phyloP scores from a whole-genome alignment of 441 rosid genomes.

The Gossypium gossypioides region DNA sequence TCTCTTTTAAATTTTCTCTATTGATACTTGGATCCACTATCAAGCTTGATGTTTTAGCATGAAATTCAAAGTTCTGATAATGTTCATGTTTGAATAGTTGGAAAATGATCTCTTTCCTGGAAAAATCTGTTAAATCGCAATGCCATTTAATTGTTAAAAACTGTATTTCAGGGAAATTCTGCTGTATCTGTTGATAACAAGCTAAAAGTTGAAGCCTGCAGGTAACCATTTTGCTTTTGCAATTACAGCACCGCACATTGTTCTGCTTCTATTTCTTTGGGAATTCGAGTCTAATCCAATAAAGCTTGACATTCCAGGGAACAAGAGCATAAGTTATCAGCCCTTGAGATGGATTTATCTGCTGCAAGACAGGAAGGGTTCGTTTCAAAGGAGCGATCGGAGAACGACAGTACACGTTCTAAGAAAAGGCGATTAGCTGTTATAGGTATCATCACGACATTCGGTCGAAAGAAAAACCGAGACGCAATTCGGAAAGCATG shows the following conservation, averaged over 20 bases:
- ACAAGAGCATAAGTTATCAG: constrained; percentile 41
- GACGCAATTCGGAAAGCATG: constrained; percentile 59
- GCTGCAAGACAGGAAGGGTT: constrained; percentile 51
- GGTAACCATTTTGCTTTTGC: constrained; percentile 23
- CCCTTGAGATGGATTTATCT: constrained; percentile 45
- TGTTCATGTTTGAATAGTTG: not conserved
- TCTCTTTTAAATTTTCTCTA: not conserved
- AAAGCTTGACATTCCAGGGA: constrained; percentile 30
- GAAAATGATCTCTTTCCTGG: not conserved
- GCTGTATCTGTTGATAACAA: constrained; percentile 46
- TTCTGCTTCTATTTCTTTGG: not conserved
- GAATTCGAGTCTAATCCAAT: not conserved
- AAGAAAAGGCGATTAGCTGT: constrained; percentile 44
- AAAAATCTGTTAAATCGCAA: not conserved
- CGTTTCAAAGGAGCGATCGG: constrained; percentile 25
- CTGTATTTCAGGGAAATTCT: constrained; percentile 34
- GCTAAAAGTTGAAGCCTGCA: constrained; percentile 43
- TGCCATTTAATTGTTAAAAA: not conserved
- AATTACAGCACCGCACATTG: not conserved
- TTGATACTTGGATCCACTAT: not conserved
- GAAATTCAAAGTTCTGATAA: not conserved
- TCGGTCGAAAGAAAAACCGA: constrained; percentile 49
- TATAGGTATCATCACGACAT: constrained; percentile 48
- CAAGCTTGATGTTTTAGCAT: not conserved
- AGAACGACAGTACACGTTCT: constrained; percentile 18